Conservation (phyloP, 2,329 filamentous ascomycete species). For the Venturia nashicola region DNA sequence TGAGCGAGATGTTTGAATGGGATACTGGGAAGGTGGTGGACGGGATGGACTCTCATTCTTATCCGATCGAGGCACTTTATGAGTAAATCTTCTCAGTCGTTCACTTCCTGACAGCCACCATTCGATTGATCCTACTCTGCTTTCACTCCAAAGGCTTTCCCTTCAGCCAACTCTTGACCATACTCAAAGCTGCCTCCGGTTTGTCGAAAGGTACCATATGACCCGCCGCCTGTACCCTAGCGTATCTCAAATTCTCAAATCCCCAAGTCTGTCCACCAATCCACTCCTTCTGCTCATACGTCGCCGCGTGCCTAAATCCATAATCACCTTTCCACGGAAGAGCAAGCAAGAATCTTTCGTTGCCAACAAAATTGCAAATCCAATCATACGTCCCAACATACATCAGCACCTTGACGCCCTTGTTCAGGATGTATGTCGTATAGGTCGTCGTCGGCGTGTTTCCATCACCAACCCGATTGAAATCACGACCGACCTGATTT, state of each 20-base stretch:
- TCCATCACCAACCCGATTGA: conserved; percentile 18
- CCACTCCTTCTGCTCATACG: conserved; percentile 15
- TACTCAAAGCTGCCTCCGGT: conserved; percentile 7
- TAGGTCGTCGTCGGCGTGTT: conserved; percentile 21
- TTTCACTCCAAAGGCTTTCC: conserved; percentile 3
- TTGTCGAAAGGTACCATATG: conserved; percentile 20
- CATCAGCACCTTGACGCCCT: conserved; percentile 26
- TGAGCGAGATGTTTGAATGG: too few species aligned
- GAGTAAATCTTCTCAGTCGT: too few species aligned
- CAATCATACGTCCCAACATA: conserved; percentile 30
- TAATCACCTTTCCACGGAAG: conserved; percentile 28
- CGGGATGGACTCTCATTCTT: too few species aligned
- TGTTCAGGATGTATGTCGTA: conserved; percentile 23
- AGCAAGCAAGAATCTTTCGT: conserved; percentile 26
- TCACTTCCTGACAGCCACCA: too few species aligned
- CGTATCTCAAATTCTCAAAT: conserved; percentile 18
- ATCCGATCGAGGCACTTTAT: too few species aligned
- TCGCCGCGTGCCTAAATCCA: conserved; percentile 23
- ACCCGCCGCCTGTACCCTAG: conserved; percentile 27
- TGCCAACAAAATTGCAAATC: conserved; percentile 30
- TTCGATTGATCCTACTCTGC: too few species aligned
- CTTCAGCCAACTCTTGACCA: conserved; percentile 9
- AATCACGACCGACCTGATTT: conserved; percentile 17
- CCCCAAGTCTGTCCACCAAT: conserved; percentile 16
- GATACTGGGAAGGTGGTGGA: too few species aligned